Evolutionary conservation across 1,284 basidiomycete species (phyloP).

Genomic region (Ceratobasidium sp.): DNA sequence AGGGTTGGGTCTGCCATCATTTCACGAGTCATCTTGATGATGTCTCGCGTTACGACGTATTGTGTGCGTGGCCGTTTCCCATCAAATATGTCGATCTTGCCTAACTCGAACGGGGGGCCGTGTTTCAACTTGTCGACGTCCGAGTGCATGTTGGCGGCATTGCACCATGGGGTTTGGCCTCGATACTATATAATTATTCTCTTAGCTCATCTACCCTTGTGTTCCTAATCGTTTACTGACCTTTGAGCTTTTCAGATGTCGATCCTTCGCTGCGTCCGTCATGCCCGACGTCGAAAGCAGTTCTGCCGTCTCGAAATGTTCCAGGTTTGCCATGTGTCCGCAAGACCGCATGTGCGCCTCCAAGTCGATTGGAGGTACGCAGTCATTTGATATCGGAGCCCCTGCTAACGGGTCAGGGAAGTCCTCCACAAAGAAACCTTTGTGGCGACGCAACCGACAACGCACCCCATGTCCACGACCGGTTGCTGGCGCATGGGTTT

Average conservation of each 20-base stretch:
- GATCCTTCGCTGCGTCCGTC: slow-evolving; percentile 17
- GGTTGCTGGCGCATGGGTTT: background rate
- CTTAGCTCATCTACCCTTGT: background rate
- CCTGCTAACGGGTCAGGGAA: slow-evolving; percentile 8
- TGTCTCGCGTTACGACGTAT: background rate
- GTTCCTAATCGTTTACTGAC: background rate
- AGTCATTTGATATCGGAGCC: background rate
- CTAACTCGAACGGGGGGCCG: background rate
- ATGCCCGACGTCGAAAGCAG: slow-evolving; percentile 9
- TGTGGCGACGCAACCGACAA: background rate
- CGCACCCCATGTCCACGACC: background rate
- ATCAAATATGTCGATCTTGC: background rate
- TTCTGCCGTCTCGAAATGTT: slow-evolving; percentile 10
- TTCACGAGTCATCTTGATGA: background rate
- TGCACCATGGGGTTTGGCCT: background rate
- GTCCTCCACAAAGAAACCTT: background rate
- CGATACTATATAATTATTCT: background rate
- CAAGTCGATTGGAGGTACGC: background rate
- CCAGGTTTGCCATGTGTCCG: background rate
- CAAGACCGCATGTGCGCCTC: background rate
- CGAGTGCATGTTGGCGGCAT: background rate
- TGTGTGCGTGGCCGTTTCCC: background rate
- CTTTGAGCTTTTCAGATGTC: slow-evolving; percentile 6
- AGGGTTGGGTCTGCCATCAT: background rate
- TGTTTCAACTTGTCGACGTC: slow-evolving; percentile 9